Conservation (phyloP, 179 eudicot species). For the Nepenthes alata region DNA sequence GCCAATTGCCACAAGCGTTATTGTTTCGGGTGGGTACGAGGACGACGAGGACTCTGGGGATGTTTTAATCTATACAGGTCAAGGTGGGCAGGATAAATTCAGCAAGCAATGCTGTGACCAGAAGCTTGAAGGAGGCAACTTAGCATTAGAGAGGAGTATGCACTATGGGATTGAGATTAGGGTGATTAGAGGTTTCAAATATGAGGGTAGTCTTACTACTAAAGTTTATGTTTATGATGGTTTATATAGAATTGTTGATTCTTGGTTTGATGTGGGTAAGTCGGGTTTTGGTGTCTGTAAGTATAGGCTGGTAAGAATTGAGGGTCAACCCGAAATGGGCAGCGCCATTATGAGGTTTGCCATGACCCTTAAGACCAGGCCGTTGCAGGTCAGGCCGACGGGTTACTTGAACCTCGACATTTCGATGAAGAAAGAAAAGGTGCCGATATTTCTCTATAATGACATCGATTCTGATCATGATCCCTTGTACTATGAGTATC, state of each 20-base stretch:
- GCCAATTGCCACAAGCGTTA: constrained; percentile 81
- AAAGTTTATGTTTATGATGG: constrained; percentile 97
- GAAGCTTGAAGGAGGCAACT: constrained; percentile 73
- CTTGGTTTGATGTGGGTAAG: constrained; percentile 88
- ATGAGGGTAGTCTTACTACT: constrained; percentile 54
- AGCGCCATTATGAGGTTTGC: constrained; percentile 54
- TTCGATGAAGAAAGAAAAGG: constrained; percentile 55
- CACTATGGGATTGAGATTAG: constrained; percentile 77
- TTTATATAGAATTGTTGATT: constrained; percentile 47
- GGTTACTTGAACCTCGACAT: constrained; percentile 70
- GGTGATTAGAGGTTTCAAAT: constrained; percentile 75
- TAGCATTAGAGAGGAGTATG: constrained; percentile 86
- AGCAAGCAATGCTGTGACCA: constrained; percentile 53
- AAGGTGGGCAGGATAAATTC: constrained; percentile 74
- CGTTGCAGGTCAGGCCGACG: constrained; percentile 42
- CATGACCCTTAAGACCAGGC: constrained; percentile 30
- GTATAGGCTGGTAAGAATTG: constrained; percentile 61
- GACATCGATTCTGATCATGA: constrained; percentile 58
- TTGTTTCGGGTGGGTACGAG: constrained; percentile 87
- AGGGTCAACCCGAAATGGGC: constrained; percentile 81
- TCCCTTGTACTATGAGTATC: constrained; percentile 63
- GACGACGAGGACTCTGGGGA: constrained; percentile 85
- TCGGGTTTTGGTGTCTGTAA: constrained; percentile 91
- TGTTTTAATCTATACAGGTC: constrained; percentile 70
- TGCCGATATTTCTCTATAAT: constrained; percentile 58